Evolutionary conservation across 805 yeast species (phyloP).

Genomic region (Priceomyces fermenticarens): DNA sequence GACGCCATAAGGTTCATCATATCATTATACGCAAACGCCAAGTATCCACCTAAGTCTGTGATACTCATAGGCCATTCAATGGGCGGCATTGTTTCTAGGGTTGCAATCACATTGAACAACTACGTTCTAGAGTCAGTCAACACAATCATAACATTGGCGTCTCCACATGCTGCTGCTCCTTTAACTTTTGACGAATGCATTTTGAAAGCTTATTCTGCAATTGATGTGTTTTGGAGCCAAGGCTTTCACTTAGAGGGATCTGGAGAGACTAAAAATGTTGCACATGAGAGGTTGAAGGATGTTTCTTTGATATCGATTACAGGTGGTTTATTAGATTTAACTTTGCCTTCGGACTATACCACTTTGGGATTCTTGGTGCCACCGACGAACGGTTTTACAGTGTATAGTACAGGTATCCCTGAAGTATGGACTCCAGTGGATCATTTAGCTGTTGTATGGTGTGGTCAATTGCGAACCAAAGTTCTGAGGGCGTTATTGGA

Average conservation of each 20-base stretch:
- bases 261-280: conserved; percentile 23
- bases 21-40: conserved; percentile 52
- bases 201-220: conserved; percentile 64
- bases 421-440: conserved; percentile 92
- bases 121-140: conserved; percentile 70
- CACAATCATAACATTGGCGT: conserved; percentile 78
- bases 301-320: conserved; percentile 80
- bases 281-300: conserved; percentile 47
- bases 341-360: conserved; percentile 89
- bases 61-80: conserved; percentile 87
- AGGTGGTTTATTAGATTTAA: conserved; percentile 78
- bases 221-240: conserved; percentile 77
- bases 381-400: conserved; percentile 71
- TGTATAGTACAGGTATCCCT: conserved; percentile 82
- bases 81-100: conserved; percentile 95
- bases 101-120: conserved; percentile 76
- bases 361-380: conserved; percentile 72
- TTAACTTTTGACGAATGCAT: conserved; percentile 91
- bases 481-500: conserved; percentile 60
- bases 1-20: conserved; percentile 82
- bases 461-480: conserved; percentile 74
- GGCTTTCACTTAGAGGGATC: conserved; percentile 39
- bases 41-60: conserved; percentile 61
- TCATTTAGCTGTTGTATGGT: conserved; percentile 96
- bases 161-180: conserved; percentile 93